Base-by-base conservation (phyloP, 495 filamentous ascomycete species). In the Talaromyces stipitatus region DNA sequence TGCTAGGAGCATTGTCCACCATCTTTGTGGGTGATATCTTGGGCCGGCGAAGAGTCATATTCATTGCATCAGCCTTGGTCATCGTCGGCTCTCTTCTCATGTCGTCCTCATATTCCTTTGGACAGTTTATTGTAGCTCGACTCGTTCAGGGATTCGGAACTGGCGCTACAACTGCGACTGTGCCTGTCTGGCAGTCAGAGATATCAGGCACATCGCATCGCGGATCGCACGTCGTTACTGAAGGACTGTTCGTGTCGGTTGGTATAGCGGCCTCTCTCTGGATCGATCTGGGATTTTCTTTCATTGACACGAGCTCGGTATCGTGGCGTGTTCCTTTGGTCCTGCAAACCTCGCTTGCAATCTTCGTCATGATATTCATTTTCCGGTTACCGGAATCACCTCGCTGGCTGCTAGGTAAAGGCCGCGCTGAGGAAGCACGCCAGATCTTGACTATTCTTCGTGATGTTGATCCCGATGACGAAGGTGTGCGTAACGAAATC, bases 191-290 rank as follows among this genome's bases (percentile, higher is more conserved):
- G 74, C 82, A 83, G 53, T 79, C 83, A 0, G 84, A 86, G 65
- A 82, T 80, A 29, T 80, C 82, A 3, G 76, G 76, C 47, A 76
- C 85, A 28, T 81, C 71, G 9, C 81, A 81, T 8, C 76, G 85
- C 32, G 85, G 85, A 2, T 74, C 82, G 23, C 85, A 85, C 58
- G 77, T 87, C 48, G 79, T 83, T 16, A 85, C 84, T 20, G 83
- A 86, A 57, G 85, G 87, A 46, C 71, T 83, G 1, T 72, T 85
- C 30, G 85, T 87, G 59, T 84, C 84, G 48, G 79, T 81, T 20
- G 85, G 85, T 55, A 82, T 87, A 14, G 78, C 83, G 2, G 74
- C 84, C n/a, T 80, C 82, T 2, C 81, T 85, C 51, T 88, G 84
- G 85, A 74, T 87, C n/a, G 84, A 85, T 62, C 85, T 80, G 41